Percentiles rank a stretch among this genome's conserved stretches.
These are phyloP conservation scores for Orobanche coerulescens DNA, from an alignment of 257 asterid genomes.

Conservation along the genomic window DNA sequence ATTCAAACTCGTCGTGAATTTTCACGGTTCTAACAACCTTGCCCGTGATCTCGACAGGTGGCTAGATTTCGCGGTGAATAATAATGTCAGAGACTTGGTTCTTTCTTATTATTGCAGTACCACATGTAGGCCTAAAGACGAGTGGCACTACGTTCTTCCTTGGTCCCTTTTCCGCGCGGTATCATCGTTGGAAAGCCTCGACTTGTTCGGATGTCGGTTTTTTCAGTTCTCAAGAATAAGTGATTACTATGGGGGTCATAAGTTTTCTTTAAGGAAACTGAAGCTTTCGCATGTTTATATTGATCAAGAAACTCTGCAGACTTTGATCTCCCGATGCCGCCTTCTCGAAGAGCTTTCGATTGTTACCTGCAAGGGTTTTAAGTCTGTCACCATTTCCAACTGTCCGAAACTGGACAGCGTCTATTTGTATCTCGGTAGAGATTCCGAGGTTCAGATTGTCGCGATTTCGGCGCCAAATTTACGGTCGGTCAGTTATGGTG, in stretches of 20 bases:
- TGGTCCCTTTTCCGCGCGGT: neutral
- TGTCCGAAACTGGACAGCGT: constrained; percentile 7
- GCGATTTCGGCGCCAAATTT: constrained; percentile 15
- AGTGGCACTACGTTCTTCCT: neutral
- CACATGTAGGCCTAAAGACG: neutral
- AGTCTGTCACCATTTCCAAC: neutral
- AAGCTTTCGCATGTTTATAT: neutral
- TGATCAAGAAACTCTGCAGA: constrained; percentile 10
- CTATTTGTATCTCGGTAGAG: neutral
- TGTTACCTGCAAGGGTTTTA: neutral
- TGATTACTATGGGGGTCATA: neutral
- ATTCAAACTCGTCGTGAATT: neutral
- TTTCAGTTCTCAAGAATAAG: neutral
- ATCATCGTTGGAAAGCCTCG: neutral
- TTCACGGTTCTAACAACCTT: neutral
- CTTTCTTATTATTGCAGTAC: neutral
- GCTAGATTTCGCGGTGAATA: constrained; percentile 16
- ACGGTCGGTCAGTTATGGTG: neutral
- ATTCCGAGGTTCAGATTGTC: neutral
- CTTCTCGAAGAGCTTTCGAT: constrained; percentile 5
- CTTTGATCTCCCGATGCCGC: neutral
- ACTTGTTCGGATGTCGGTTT: constrained; percentile 17
- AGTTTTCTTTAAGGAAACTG: neutral
- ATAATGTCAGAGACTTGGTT: neutral
- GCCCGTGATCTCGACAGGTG: neutral